These are phyloP conservation scores for Cucumis cinereus DNA, from an alignment of 306 rosid genomes.

Conservation along the genomic window DNA sequence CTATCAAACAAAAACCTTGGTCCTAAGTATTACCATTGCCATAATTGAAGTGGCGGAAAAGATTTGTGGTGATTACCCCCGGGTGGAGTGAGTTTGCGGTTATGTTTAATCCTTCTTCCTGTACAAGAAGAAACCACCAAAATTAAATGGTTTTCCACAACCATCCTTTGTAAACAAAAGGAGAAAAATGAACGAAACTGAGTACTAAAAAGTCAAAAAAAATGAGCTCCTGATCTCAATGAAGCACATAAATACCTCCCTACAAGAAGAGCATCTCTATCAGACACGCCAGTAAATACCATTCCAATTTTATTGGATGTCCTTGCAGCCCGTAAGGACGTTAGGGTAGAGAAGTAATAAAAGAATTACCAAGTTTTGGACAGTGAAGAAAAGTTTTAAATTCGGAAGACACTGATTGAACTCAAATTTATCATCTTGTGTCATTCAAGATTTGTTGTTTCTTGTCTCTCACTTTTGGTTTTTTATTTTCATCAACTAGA, in stretches of 20 bases:
- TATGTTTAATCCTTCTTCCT: conserved; percentile 57
- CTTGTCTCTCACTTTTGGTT: background rate
- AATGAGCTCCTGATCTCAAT: background rate
- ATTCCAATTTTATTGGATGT: background rate
- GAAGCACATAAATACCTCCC: background rate
- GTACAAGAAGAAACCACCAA: conserved; percentile 24
- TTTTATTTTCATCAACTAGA: background rate
- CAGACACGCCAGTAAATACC: background rate
- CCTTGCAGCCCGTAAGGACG: background rate
- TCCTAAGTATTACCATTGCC: conserved; percentile 27
- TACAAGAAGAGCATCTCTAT: background rate
- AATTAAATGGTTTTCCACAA: background rate
- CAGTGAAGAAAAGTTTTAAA: background rate
- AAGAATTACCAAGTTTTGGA: background rate
- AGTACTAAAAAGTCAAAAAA: background rate
- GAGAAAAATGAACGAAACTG: background rate
- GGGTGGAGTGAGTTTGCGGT: conserved; percentile 91
- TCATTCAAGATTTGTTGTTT: background rate
- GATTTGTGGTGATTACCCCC: conserved; percentile 53
- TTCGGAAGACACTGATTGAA: background rate
- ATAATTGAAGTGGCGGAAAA: conserved; percentile 34
- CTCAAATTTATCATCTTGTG: background rate
- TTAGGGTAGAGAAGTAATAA: background rate
- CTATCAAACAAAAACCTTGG: background rate
- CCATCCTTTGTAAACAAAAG: background rate